These are phyloP conservation scores for Neurospora pannonica DNA, from an alignment of 495 filamentous ascomycete species.

Conservation along the genomic window DNA sequence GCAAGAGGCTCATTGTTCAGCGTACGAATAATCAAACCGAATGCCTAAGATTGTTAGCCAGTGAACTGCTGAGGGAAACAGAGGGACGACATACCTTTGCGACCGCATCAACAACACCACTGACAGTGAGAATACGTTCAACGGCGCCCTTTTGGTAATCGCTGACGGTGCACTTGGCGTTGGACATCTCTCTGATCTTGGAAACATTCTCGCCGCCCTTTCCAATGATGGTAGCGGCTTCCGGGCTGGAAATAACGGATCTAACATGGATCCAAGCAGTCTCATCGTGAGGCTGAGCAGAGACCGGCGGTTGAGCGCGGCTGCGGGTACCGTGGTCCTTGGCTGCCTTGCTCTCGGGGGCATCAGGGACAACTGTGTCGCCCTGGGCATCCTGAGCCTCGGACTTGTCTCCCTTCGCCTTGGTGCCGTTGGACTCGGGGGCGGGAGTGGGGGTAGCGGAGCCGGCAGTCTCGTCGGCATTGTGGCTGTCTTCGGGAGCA, in stretches of 20 bases:
- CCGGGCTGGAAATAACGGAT: constrained; percentile 89
- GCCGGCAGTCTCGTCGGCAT: constrained; percentile 3
- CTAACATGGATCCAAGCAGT: constrained; percentile 94
- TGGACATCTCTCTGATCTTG: constrained; percentile 80
- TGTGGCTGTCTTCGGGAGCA: constrained; percentile 6
- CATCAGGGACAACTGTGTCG: constrained; percentile 67
- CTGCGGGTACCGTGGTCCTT: constrained; percentile 15
- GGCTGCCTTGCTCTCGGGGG: constrained; percentile 33
- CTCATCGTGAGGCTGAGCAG: constrained; percentile 57
- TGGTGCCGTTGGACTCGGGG: constrained; percentile 32
- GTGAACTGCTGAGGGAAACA: background rate
- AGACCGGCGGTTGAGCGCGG: constrained; percentile 35
- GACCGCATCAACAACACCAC: constrained; percentile 87
- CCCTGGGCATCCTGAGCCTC: constrained; percentile 51
- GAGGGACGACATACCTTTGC: constrained; percentile 64
- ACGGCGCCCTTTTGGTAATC: constrained; percentile 95
- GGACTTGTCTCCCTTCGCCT: constrained; percentile 43
- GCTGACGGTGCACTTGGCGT: constrained; percentile 96
- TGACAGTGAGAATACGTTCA: constrained; percentile 94
- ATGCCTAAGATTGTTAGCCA: constrained; percentile 53
- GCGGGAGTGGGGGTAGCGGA: constrained; percentile 1
- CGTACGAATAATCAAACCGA: constrained; percentile 94
- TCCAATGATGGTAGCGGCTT: constrained; percentile 95
- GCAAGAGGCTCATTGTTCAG: constrained; percentile 92
- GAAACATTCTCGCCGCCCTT: constrained; percentile 98